These are phyloP conservation scores for Trametes hirsuta DNA, from an alignment of 1,284 basidiomycete species.

Conservation along the genomic window DNA sequence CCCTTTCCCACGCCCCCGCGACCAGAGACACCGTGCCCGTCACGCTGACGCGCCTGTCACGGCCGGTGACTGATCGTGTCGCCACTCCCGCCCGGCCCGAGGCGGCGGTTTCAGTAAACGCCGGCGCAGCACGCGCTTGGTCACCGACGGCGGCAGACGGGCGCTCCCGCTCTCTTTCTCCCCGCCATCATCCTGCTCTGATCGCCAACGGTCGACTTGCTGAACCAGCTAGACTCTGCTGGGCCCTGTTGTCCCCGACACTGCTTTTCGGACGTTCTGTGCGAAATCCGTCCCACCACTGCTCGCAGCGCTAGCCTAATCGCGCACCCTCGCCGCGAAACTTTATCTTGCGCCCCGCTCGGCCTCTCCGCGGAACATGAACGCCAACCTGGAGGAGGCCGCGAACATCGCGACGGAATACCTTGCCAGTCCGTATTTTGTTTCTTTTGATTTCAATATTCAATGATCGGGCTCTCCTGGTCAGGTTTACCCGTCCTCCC, in stretches of 20 bases:
- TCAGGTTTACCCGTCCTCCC: not conserved
- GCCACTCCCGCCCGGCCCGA: slow-evolving; percentile 3
- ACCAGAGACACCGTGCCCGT: not conserved
- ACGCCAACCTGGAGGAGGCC: slow-evolving; percentile 64
- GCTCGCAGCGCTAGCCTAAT: slow-evolving; percentile 1
- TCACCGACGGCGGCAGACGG: not conserved
- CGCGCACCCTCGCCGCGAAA: not conserved
- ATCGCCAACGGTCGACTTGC: slow-evolving; percentile 13
- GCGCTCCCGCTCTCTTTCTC: slow-evolving; percentile 13
- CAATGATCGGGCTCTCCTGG: not conserved
- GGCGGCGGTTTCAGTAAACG: not conserved
- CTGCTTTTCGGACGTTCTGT: slow-evolving; percentile 17
- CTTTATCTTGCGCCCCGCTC: not conserved
- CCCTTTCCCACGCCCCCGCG: slow-evolving; percentile 19
- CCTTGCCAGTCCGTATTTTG: slow-evolving; percentile 53
- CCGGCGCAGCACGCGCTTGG: not conserved
- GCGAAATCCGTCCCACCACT: slow-evolving; percentile 2
- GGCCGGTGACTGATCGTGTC: slow-evolving; percentile 12
- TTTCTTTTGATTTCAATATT: slow-evolving; percentile 1
- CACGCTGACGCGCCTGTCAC: slow-evolving; percentile 6
- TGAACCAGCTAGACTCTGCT: not conserved
- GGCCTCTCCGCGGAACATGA: slow-evolving; percentile 20
- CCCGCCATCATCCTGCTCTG: slow-evolving; percentile 22
- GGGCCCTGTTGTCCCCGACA: slow-evolving; percentile 11
- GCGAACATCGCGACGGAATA: slow-evolving; percentile 71